A percentile compares a stretch with the other conserved stretches of the same genome.
phyloP scores from a whole-genome alignment of 2,329 filamentous ascomycete species.

The Myriosclerotinia duriaeana region DNA sequence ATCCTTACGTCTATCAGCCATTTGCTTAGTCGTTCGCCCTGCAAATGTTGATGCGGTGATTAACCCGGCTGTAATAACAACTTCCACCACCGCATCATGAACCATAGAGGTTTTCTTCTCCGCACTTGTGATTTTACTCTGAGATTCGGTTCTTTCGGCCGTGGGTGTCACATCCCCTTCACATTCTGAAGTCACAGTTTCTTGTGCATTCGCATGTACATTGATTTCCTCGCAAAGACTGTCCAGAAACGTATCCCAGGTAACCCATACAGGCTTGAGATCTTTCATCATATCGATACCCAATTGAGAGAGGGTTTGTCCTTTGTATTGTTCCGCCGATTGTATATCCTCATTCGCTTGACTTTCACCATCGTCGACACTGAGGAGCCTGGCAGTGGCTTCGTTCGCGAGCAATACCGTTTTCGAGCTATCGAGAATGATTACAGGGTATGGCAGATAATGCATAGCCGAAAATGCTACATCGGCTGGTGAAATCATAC shows the following conservation, averaged over 20 bases:
- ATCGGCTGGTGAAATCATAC: slow-evolving; percentile 50
- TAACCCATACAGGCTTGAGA: slow-evolving; percentile 59
- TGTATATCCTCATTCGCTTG: slow-evolving; percentile 44
- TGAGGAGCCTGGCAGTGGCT: slow-evolving; percentile 69
- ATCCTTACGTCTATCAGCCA: slow-evolving; percentile 12
- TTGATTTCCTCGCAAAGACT: slow-evolving; percentile 44
- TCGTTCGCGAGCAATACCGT: slow-evolving; percentile 73
- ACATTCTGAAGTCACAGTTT: slow-evolving; percentile 22
- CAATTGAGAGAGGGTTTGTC: slow-evolving; percentile 66
- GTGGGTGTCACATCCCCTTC: slow-evolving; percentile 43
- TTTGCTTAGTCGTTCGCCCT: slow-evolving; percentile 10
- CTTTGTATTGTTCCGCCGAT: slow-evolving; percentile 58
- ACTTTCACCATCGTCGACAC: slow-evolving; percentile 50
- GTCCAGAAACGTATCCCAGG: slow-evolving; percentile 59
- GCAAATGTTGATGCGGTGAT: slow-evolving; percentile 27
- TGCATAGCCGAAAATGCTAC: slow-evolving; percentile 68
- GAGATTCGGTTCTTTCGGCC: slow-evolving; percentile 31
- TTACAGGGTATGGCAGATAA: slow-evolving; percentile 69
- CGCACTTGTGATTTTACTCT: slow-evolving; percentile 25
- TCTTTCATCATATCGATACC: slow-evolving; percentile 73
- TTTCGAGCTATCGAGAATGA: slow-evolving; percentile 68
- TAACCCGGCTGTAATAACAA: slow-evolving; percentile 55
- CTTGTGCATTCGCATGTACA: slow-evolving; percentile 22
- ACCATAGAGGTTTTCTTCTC: slow-evolving; percentile 43
- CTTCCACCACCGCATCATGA: slow-evolving; percentile 66